Percentiles rank a stretch among this genome's conserved stretches.
phyloP scores from a whole-genome alignment of 768 basidiomycete genomes.

The Cystobasidium onofrii region DNA sequence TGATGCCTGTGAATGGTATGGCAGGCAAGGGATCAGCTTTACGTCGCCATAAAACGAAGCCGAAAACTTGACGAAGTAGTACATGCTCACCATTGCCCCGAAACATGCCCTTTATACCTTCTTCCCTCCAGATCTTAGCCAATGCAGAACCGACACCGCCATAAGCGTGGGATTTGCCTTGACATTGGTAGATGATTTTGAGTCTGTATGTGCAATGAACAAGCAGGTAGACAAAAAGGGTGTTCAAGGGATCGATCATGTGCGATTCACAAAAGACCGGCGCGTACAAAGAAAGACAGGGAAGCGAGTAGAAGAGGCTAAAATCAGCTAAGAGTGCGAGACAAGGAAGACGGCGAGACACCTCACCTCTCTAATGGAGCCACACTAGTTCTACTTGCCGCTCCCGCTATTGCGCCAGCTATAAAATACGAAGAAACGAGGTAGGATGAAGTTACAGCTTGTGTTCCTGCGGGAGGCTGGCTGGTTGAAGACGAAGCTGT shows the following conservation, averaged over 20 bases:
- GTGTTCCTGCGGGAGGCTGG: not conserved
- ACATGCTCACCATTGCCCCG: not conserved
- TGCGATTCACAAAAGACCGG: not conserved
- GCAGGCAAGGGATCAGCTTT: constrained; percentile 49
- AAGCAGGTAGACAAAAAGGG: constrained; percentile 47
- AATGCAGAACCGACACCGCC: constrained; percentile 76
- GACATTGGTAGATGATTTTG: constrained; percentile 95
- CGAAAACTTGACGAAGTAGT: too few relatives aligned
- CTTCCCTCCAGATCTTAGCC: constrained; percentile 82
- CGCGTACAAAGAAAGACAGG: not conserved
- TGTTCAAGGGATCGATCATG: not conserved
- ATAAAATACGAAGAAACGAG: constrained; percentile 28
- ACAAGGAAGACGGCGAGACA: too few relatives aligned
- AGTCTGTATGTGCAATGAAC: constrained; percentile 58
- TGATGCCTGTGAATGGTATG: constrained; percentile 44
- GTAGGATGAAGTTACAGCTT: constrained; percentile 14
- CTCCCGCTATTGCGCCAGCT: constrained; percentile 24
- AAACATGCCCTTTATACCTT: constrained; percentile 58
- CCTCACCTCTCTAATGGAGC: constrained; percentile 28
- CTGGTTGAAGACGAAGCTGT: not conserved
- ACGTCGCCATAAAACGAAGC: constrained; percentile 88
- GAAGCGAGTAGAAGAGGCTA: not conserved
- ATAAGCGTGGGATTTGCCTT: constrained; percentile 60
- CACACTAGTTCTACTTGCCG: constrained; percentile 18
- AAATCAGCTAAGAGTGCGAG: too few relatives aligned